These are phyloP conservation scores for Aleurites moluccanus DNA, from an alignment of 441 rosid species.

Conservation along the genomic window DNA sequence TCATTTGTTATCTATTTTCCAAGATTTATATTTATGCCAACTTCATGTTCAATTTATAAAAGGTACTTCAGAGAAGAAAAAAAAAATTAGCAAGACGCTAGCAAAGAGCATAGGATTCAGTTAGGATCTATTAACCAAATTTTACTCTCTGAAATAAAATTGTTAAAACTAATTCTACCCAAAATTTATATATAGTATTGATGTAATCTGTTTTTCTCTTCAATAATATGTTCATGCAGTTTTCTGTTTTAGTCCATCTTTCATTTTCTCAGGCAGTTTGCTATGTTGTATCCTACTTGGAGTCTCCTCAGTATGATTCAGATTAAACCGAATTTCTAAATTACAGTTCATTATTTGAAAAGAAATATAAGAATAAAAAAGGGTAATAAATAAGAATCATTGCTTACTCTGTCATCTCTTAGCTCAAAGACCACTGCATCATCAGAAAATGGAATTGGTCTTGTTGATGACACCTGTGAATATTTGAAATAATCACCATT, in stretches of 20 bases:
- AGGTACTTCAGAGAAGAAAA: not conserved
- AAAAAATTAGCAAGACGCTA: too few species aligned
- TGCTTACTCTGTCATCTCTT: slow-evolving; percentile 72
- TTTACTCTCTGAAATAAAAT: too few species aligned
- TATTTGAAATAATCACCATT: slow-evolving; percentile 11
- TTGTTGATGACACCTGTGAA: slow-evolving; percentile 56
- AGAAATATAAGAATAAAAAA: not conserved
- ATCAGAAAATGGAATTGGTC: slow-evolving; percentile 64
- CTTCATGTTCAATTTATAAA: not conserved
- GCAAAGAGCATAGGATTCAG: too few species aligned
- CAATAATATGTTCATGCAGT: not conserved
- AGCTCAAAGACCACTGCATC: slow-evolving; percentile 62
- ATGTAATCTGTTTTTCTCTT: too few species aligned
- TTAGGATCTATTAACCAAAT: too few species aligned
- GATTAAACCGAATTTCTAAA: not conserved
- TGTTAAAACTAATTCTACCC: too few species aligned
- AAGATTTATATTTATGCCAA: not conserved
- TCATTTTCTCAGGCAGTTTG: not conserved
- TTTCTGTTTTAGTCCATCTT: not conserved
- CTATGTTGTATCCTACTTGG: not conserved
- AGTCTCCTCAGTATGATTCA: not conserved
- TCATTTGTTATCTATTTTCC: not conserved
- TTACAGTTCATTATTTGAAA: too few species aligned
- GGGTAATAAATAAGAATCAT: slow-evolving; percentile 3
- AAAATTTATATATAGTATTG: too few species aligned